These are phyloP conservation scores for Crithidia fasciculata DNA, from an alignment of 208 protist species.

Conservation along the genomic window DNA sequence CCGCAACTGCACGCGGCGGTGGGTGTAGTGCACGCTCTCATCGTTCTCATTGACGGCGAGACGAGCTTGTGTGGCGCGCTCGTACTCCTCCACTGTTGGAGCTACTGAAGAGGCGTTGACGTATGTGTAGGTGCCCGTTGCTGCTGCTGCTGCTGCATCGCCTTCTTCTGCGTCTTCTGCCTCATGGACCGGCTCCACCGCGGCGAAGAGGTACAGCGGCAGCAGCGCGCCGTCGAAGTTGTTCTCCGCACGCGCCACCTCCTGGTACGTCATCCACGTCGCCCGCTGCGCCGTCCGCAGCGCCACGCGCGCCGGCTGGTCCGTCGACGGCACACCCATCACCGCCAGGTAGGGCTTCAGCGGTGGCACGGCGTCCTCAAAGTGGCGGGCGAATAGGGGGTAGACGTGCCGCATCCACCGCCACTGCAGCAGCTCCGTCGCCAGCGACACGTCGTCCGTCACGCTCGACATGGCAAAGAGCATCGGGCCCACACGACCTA, in stretches of 20 bases:
- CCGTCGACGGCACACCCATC: slow-evolving; percentile 5
- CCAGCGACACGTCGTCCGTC: slow-evolving; percentile 19
- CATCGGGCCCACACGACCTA: slow-evolving; percentile 30
- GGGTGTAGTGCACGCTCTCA: slow-evolving; percentile 10
- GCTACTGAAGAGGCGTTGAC: slow-evolving; percentile 1
- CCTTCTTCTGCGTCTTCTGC: background rate
- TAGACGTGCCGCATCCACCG: slow-evolving; percentile 17
- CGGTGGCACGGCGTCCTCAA: background rate
- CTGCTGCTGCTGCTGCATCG: background rate
- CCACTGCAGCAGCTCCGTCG: slow-evolving; percentile 19
- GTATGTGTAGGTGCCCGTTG: background rate
- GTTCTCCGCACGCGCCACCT: background rate
- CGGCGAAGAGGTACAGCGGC: slow-evolving; percentile 12
- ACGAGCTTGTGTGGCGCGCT: background rate
- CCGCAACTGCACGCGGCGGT: background rate
- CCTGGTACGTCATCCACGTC: background rate
- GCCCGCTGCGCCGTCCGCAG: slow-evolving; percentile 1
- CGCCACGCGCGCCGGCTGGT: background rate
- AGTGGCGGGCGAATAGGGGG: background rate
- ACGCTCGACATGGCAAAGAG: slow-evolving; percentile 26
- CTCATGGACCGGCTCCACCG: background rate
- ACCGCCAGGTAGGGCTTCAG: slow-evolving; percentile 14
- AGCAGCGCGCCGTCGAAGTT: slow-evolving; percentile 2
- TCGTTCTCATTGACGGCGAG: background rate
- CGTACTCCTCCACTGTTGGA: background rate